phyloP scores from a whole-genome alignment of 1,284 basidiomycete species.

The Stygiomarasmius scandens region DNA sequence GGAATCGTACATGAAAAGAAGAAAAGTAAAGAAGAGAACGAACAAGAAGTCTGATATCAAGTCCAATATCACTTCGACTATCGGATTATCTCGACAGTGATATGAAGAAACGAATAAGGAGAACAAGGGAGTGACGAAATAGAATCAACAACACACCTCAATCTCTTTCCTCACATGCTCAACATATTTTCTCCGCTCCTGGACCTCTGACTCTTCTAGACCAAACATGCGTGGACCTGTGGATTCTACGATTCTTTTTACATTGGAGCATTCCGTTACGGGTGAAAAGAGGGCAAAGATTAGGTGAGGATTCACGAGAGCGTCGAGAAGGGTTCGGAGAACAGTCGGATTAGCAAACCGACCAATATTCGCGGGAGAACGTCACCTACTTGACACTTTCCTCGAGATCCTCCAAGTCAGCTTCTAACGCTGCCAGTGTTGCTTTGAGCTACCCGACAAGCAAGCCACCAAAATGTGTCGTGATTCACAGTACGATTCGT shows the following conservation, averaged over 20 bases:
- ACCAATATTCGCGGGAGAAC: constrained; percentile 1
- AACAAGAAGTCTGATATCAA: background rate
- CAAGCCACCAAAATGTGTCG: too few relatives aligned
- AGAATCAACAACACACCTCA: constrained; percentile 59
- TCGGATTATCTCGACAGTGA: background rate
- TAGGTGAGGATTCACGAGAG: constrained; percentile 13
- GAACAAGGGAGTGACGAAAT: too few relatives aligned
- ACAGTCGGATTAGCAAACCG: background rate
- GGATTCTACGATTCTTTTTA: constrained; percentile 72
- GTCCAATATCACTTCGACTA: background rate
- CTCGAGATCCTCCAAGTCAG: constrained; percentile 86
- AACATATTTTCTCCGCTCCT: constrained; percentile 74
- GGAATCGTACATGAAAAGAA: background rate
- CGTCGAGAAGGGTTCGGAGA: background rate
- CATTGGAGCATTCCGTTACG: background rate
- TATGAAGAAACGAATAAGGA: constrained; percentile 15
- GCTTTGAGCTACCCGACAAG: constrained; percentile 60
- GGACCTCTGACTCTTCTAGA: constrained; percentile 74
- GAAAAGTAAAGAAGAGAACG: background rate
- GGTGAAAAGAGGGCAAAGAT: background rate
- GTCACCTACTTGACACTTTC: constrained; percentile 76
- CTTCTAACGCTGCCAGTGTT: constrained; percentile 75
- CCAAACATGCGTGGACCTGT: constrained; percentile 85
- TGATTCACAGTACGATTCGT: too few relatives aligned
- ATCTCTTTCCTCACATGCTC: constrained; percentile 72